phyloP scores from a whole-genome alignment of 2,329 filamentous ascomycete species.

The Aspergillus persii region DNA sequence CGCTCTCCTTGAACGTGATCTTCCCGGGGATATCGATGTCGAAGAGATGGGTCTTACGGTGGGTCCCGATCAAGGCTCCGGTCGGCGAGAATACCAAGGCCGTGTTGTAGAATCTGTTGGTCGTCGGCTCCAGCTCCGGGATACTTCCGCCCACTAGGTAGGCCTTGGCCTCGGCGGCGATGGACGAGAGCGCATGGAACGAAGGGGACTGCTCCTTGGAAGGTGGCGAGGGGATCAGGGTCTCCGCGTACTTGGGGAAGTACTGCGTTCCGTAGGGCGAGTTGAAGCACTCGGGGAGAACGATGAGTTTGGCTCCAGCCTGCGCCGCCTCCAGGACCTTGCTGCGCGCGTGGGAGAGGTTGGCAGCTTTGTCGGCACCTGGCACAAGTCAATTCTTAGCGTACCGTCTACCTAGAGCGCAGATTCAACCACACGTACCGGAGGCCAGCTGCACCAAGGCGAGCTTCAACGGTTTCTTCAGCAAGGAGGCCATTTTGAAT shows the following conservation, averaged over 20 bases:
- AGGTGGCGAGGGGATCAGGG: slow-evolving; percentile 75
- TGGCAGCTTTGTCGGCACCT: slow-evolving; percentile 78
- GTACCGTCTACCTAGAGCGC: background rate
- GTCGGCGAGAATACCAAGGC: slow-evolving; percentile 75
- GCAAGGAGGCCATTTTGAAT: slow-evolving; percentile 52
- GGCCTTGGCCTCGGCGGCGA: slow-evolving; percentile 73
- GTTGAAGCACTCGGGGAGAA: slow-evolving; percentile 98
- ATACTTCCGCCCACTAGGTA: slow-evolving; percentile 92
- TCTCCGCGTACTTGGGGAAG: slow-evolving; percentile 91
- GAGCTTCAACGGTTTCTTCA: slow-evolving; percentile 75
- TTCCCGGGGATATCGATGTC: slow-evolving; percentile 97
- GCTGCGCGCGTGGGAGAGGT: slow-evolving; percentile 74
- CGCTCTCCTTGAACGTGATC: slow-evolving; percentile 86
- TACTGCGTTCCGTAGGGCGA: slow-evolving; percentile 89
- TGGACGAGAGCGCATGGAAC: slow-evolving; percentile 76
- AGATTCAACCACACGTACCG: slow-evolving; percentile 42
- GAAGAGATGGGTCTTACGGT: slow-evolving; percentile 94
- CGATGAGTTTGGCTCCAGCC: slow-evolving; percentile 77
- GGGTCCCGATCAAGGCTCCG: slow-evolving; percentile 77
- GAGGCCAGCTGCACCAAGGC: slow-evolving; percentile 79
- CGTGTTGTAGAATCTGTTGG: slow-evolving; percentile 85
- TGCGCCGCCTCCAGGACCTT: slow-evolving; percentile 80
- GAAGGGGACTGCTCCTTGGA: slow-evolving; percentile 69
- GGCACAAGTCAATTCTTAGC: slow-evolving; percentile 1
- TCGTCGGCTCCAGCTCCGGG: slow-evolving; percentile 69